Evolutionary conservation across 768 basidiomycete genomes (phyloP), one percentile per base, ranked within the genome.

Genomic region (Fomitopsis serialis): DNA sequence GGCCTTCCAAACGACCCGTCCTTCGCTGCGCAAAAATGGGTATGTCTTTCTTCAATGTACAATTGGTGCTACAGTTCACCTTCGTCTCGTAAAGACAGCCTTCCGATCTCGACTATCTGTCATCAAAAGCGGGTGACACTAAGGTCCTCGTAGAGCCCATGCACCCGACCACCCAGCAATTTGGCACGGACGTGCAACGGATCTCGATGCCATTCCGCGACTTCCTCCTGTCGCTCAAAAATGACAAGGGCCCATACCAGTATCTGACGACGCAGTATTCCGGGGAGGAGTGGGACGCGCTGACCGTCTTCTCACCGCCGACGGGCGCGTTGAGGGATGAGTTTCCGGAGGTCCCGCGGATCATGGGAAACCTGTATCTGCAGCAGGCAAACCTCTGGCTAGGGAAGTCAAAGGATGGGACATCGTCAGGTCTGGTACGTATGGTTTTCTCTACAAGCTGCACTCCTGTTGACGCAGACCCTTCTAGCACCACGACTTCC

Each of bases 341-440:
- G 11, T 67, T 64, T 43, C 67, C 67, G 11, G 23, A 23, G 37
- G 61, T 62, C 0, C 67, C 67, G 22, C 58, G 61, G 21, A 50
- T 68, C 19, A 65, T 66, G 60, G 65, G 63, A 17, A 62, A 64
- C 47, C 54, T 68, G n/a, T 62, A 60, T 27, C 54, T 66, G 19
- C 67, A 68, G 50, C 67, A 68, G 42, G 64, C 66, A 19, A 68
- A 68, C 44, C 55, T 68, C 17, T 68, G 67, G 67, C 53, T 67
- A 2, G 67, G 65, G 6, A 61, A 60, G 37, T 67, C 64, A 21
- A 63, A 59, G 29, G 56, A 61, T 8, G 65, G 65, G 22, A 60
- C 65, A 0, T 66, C 67, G 4, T 68, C 67, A 19, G 67, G 67
- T 12, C 59, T 68, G 36, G 66, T 68, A 48, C 3, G 64, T 56